Conservation (phyloP, 2,329 filamentous ascomycete genomes). For the Graphilbum fragrans region DNA sequence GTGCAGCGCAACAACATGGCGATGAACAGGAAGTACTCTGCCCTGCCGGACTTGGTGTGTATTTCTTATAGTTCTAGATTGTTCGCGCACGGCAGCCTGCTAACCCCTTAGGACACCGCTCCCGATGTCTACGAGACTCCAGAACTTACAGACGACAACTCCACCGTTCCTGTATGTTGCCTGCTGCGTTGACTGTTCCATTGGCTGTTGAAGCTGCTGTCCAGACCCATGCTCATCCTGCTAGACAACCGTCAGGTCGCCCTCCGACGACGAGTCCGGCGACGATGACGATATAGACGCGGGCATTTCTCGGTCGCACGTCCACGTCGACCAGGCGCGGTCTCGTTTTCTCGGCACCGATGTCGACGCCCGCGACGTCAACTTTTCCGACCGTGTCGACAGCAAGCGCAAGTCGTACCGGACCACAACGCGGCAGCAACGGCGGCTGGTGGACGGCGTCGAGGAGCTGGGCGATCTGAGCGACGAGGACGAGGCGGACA, state of each 20-base stretch:
- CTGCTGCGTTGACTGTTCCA: too few species aligned
- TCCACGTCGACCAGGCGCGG: slow-evolving; percentile 70
- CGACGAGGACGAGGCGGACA: slow-evolving; percentile 34
- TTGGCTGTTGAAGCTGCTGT: too few species aligned
- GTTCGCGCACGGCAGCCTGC: not conserved
- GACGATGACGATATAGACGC: slow-evolving; percentile 51
- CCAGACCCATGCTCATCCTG: too few species aligned
- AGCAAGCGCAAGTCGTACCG: slow-evolving; percentile 77
- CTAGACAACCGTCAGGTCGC: slow-evolving; percentile 40
- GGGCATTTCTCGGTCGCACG: slow-evolving; percentile 62
- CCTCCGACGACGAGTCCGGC: slow-evolving; percentile 48
- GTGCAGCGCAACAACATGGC: too few species aligned
- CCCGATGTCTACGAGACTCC: slow-evolving; percentile 96
- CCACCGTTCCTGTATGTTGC: slow-evolving; percentile 60
- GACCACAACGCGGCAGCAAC: slow-evolving; percentile 23
- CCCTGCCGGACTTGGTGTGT: slow-evolving; percentile 63
- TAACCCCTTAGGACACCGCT: slow-evolving; percentile 57
- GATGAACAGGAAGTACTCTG: slow-evolving; percentile 70
- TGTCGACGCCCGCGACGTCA: slow-evolving; percentile 65
- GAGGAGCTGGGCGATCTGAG: slow-evolving; percentile 62
- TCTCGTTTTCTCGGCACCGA: slow-evolving; percentile 63
- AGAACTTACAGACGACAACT: slow-evolving; percentile 80
- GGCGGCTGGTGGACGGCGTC: not conserved
- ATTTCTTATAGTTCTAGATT: slow-evolving; percentile 2
- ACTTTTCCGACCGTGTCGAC: slow-evolving; percentile 82